Conservation (phyloP, 768 basidiomycete species). For the Boletus patriciae region DNA sequence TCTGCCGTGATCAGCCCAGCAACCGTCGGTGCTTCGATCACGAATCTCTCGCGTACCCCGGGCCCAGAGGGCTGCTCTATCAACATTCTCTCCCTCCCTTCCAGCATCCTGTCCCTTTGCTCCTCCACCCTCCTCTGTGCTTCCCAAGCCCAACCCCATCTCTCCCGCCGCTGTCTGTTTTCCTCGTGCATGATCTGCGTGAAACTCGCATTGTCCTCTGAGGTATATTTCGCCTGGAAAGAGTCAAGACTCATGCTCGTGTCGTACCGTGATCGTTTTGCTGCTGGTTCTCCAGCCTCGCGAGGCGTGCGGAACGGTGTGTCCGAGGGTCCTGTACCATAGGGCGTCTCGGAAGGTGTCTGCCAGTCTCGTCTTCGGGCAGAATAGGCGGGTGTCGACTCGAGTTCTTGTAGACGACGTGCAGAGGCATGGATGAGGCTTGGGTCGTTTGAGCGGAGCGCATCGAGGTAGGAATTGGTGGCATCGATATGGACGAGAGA, state of each 20-base stretch:
- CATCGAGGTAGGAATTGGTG: slow-evolving; percentile 83
- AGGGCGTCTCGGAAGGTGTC: slow-evolving; percentile 67
- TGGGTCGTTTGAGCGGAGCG: slow-evolving; percentile 73
- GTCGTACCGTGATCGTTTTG: slow-evolving; percentile 62
- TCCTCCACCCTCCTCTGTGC: slow-evolving; percentile 80
- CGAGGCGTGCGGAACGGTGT: slow-evolving; percentile 59
- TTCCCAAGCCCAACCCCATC: slow-evolving; percentile 92
- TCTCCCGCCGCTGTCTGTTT: slow-evolving; percentile 77
- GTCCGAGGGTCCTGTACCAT: slow-evolving; percentile 55
- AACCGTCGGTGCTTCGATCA: slow-evolving; percentile 58
- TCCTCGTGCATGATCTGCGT: slow-evolving; percentile 89
- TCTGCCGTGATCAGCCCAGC: slow-evolving; percentile 52
- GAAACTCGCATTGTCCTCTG: slow-evolving; percentile 97
- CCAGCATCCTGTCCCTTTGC: slow-evolving; percentile 62
- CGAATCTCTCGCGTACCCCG: slow-evolving; percentile 67
- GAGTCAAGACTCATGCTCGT: slow-evolving; percentile 68
- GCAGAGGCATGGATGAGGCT: slow-evolving; percentile 75
- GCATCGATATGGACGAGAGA: slow-evolving; percentile 87
- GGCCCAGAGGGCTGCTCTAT: slow-evolving; percentile 63
- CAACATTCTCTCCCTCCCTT: slow-evolving; percentile 66
- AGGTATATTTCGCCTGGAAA: slow-evolving; percentile 92
- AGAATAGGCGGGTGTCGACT: slow-evolving; percentile 46
- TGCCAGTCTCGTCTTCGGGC: slow-evolving; percentile 37
- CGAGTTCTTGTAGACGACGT: slow-evolving; percentile 64
- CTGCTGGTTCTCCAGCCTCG: slow-evolving; percentile 42